These are phyloP conservation scores for Xylaria intraflava DNA, from an alignment of 495 filamentous ascomycete genomes.

Conservation along the genomic window DNA sequence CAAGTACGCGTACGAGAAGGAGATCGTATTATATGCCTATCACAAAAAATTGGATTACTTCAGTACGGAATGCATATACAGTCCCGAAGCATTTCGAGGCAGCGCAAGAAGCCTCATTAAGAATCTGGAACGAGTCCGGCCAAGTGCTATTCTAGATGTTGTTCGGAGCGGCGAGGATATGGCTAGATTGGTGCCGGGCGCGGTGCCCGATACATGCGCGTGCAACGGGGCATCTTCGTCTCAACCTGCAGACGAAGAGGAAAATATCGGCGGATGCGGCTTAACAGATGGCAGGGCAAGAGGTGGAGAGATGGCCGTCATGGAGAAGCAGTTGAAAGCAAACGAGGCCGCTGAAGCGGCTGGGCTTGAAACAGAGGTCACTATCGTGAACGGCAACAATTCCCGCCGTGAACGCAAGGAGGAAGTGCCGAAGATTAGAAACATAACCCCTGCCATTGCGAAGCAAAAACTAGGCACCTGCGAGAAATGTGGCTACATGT, in stretches of 20 bases:
- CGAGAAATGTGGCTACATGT: constrained; percentile 86
- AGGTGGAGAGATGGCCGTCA: constrained; percentile 84
- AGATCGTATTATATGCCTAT: constrained; percentile 95
- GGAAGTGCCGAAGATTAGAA: constrained; percentile 18
- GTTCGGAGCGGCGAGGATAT: constrained; percentile 95
- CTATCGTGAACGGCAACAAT: constrained; percentile 27
- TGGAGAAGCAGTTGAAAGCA: constrained; percentile 71
- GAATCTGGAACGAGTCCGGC: constrained; percentile 84
- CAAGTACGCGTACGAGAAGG: constrained; percentile 98
- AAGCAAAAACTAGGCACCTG: constrained; percentile 79
- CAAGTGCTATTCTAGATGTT: constrained; percentile 90
- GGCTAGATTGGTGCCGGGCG: constrained; percentile 72
- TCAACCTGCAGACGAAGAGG: constrained; percentile 45
- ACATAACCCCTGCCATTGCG: constrained; percentile 15
- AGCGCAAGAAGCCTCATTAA: constrained; percentile 90
- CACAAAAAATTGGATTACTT: constrained; percentile 97
- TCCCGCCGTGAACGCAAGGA: constrained; percentile 22
- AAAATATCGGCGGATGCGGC: constrained; percentile 65
- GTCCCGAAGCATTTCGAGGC: constrained; percentile 94
- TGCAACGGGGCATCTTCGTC: constrained; percentile 26
- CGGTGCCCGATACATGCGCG: constrained; percentile 29
- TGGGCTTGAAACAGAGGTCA: constrained; percentile 66
- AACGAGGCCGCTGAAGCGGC: constrained; percentile 53
- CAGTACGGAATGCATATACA: constrained; percentile 96
- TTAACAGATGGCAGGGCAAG: constrained; percentile 61